Conservation (phyloP, 2,329 filamentous ascomycete genomes). For the Nothopassalora personata region DNA sequence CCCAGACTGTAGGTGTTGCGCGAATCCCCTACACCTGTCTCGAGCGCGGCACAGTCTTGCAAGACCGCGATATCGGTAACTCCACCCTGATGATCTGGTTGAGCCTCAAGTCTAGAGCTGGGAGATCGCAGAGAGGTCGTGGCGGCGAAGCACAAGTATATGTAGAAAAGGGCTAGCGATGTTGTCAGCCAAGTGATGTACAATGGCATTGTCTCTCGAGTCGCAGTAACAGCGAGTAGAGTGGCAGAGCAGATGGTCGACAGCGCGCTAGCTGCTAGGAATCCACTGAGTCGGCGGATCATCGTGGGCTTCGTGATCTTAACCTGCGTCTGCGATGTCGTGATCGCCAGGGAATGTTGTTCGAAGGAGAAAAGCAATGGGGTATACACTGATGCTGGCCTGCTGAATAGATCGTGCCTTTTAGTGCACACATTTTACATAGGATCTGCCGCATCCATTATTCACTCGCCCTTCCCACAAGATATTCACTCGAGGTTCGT, state of each 20-base stretch:
- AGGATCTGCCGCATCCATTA: too few species aligned
- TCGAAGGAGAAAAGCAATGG: too few species aligned
- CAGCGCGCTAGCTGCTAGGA: not conserved
- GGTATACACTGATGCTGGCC: too few species aligned
- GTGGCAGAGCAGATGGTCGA: not conserved
- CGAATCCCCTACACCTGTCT: not conserved
- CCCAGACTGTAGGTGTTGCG: not conserved
- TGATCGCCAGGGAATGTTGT: too few species aligned
- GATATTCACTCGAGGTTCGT: too few species aligned
- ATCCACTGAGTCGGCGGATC: too few species aligned
- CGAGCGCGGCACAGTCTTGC: not conserved
- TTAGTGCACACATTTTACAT: too few species aligned
- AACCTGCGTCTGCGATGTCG: too few species aligned
- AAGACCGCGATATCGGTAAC: not conserved
- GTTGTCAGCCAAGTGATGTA: not conserved
- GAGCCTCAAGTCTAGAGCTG: not conserved
- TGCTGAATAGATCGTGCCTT: too few species aligned
- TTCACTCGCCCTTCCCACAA: too few species aligned
- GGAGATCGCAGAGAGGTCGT: not conserved
- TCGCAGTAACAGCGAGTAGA: not conserved
- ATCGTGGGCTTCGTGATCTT: too few species aligned
- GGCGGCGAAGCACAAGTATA: not conserved
- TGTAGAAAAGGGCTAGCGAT: not conserved
- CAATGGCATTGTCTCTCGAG: not conserved
- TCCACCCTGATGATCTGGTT: not conserved